phyloP scores from a whole-genome alignment of 345 rosid genomes.

The Eucalyptus curtisii region DNA sequence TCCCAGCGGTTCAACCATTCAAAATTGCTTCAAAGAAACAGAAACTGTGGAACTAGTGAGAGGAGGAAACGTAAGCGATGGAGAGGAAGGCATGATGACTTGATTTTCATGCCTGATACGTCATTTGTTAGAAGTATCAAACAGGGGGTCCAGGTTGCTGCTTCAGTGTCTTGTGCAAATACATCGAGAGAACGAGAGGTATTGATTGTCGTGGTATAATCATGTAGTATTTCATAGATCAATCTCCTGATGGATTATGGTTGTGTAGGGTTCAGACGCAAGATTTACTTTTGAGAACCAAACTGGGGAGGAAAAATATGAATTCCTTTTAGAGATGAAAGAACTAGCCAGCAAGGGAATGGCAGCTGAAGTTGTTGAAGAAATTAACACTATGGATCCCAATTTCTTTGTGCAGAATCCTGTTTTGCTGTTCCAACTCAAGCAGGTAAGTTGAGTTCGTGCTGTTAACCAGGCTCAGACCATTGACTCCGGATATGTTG shows the following conservation, averaged over 20 bases:
- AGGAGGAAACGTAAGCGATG: slow-evolving; percentile 85
- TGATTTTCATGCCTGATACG: slow-evolving; percentile 20
- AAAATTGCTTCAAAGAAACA: slow-evolving; percentile 29
- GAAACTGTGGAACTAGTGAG: slow-evolving; percentile 41
- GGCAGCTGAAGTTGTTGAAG: slow-evolving; percentile 73
- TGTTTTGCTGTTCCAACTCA: slow-evolving; percentile 63
- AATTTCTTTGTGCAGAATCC: slow-evolving; percentile 60
- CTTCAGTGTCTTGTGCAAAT: neutral
- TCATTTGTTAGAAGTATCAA: slow-evolving; percentile 23
- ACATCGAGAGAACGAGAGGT: slow-evolving; percentile 28
- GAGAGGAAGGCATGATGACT: slow-evolving; percentile 76
- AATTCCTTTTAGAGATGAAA: slow-evolving; percentile 67
- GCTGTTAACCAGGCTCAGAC: neutral
- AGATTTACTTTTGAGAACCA: neutral
- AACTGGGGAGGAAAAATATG: slow-evolving; percentile 40
- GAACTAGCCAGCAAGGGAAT: slow-evolving; percentile 76
- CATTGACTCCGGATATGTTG: neutral
- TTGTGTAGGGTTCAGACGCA: slow-evolving; percentile 22
- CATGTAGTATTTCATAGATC: neutral
- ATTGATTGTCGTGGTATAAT: neutral
- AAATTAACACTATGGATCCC: slow-evolving; percentile 68
- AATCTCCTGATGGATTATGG: neutral
- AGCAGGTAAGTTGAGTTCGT: slow-evolving; percentile 48
- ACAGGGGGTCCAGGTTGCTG: slow-evolving; percentile 16
- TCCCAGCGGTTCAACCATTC: slow-evolving; percentile 37